Evolutionary conservation across 2,329 filamentous ascomycete species (phyloP).

Genomic region (Colletotrichum cuscutae): DNA sequence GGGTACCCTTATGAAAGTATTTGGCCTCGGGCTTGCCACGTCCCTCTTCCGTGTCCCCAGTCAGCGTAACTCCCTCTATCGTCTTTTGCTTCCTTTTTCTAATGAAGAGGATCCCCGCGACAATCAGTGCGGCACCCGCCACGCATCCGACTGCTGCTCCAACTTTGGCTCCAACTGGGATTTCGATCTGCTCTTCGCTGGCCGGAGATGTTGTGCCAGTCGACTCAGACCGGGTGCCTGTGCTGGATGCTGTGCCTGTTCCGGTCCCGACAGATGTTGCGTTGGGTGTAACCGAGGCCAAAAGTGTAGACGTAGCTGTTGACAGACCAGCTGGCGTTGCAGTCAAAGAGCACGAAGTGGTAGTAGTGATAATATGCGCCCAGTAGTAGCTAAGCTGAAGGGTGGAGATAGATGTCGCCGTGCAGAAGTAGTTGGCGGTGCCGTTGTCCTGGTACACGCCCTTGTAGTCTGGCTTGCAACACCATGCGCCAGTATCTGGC

Average conservation of each 20-base stretch:
- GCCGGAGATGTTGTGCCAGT: neutral
- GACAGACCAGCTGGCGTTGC: neutral
- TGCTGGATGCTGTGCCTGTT: neutral
- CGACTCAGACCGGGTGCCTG: neutral
- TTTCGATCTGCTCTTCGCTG: neutral
- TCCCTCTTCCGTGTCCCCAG: neutral
- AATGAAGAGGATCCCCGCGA: neutral
- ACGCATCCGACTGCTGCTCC: neutral
- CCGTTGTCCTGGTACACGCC: neutral
- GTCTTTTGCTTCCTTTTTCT: neutral
- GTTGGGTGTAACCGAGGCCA: neutral
- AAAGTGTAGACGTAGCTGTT: neutral
- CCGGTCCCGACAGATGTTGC: neutral
- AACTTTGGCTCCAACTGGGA: neutral
- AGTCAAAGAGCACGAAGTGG: neutral
- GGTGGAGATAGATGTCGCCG: neutral
- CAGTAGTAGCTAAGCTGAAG: neutral
- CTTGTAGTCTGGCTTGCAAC: neutral
- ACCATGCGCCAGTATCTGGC: conserved; percentile 2
- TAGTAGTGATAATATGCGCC: neutral
- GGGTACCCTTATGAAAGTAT: neutral
- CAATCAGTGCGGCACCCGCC: neutral
- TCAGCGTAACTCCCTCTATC: neutral
- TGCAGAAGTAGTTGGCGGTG: neutral
- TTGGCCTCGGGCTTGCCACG: neutral